Evolutionary conservation across 768 basidiomycete species (phyloP).

Genomic region (Kwoniella bestiolae): DNA sequence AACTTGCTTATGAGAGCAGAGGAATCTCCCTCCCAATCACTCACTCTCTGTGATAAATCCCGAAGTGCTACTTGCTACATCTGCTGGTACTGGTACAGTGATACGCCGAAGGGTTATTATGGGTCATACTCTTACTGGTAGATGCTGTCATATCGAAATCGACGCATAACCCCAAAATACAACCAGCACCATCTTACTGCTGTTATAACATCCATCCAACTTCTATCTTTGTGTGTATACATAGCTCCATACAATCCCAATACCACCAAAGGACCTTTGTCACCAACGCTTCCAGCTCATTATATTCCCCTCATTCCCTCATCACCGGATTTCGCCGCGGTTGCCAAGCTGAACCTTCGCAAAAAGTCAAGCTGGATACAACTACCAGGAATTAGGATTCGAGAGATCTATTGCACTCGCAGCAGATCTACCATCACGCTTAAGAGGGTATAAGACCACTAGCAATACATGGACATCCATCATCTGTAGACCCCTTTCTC

Average conservation of each 20-base stretch:
- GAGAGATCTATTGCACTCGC: too few relatives aligned
- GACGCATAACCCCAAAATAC: background rate
- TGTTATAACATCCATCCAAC: too few relatives aligned
- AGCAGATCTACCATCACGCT: too few relatives aligned
- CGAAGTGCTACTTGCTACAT: background rate
- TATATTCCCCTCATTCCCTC: background rate
- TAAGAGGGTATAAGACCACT: too few relatives aligned
- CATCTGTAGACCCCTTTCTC: background rate
- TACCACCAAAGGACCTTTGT: background rate
- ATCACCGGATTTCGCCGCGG: background rate
- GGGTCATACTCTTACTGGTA: background rate
- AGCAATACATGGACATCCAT: background rate
- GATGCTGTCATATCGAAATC: background rate
- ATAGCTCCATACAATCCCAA: background rate
- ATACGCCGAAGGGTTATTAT: too few relatives aligned
- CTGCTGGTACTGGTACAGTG: too few relatives aligned
- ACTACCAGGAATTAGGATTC: too few relatives aligned
- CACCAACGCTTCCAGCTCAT: background rate
- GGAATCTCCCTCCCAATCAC: background rate
- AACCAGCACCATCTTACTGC: background rate
- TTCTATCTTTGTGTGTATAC: background rate
- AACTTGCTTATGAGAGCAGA: constrained; percentile 6
- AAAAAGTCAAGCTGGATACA: too few relatives aligned
- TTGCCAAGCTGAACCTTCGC: background rate
- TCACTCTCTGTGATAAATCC: background rate